phyloP scores from a whole-genome alignment of 2,329 filamentous ascomycete species.

The Orbilia blumenaviensis region DNA sequence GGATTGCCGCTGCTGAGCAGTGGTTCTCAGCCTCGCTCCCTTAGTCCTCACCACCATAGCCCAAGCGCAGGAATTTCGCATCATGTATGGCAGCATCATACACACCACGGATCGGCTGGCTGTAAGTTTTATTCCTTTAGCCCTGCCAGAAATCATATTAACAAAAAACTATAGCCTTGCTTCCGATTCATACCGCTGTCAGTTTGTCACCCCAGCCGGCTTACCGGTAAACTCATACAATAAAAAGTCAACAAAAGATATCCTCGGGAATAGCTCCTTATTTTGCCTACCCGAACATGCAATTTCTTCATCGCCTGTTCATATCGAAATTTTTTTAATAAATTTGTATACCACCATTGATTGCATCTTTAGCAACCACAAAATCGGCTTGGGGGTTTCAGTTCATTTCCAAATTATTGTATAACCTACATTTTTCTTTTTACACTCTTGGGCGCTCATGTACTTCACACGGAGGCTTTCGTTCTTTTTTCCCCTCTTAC shows the following conservation, averaged over 20 bases:
- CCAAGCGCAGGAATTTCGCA: constrained; percentile 39
- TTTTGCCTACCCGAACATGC: background rate
- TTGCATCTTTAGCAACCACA: constrained; percentile 10
- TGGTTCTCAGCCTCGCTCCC: constrained; percentile 41
- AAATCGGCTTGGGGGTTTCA: constrained; percentile 1
- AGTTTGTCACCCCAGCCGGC: constrained; percentile 37
- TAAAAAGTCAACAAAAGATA: constrained; percentile 6
- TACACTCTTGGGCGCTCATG: constrained; percentile 4
- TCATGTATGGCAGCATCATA: constrained; percentile 31
- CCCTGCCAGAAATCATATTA: background rate
- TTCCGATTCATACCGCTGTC: constrained; percentile 39
- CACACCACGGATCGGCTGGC: constrained; percentile 41
- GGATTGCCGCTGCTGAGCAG: constrained; percentile 34
- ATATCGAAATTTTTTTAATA: constrained; percentile 14
- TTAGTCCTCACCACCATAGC: constrained; percentile 43
- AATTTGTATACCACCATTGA: constrained; percentile 4
- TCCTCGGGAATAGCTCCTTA: background rate
- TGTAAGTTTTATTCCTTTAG: constrained; percentile 29
- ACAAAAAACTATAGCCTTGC: constrained; percentile 27
- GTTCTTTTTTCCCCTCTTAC: constrained; percentile 43
- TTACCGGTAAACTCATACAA: constrained; percentile 29
- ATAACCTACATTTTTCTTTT: background rate
- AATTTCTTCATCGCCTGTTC: background rate
- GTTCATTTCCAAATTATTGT: constrained; percentile 11
- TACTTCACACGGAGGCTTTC: constrained; percentile 37